phyloP scores from a whole-genome alignment of 192 early-diverging fungal genomes.

The Chytriomyces sp. region DNA sequence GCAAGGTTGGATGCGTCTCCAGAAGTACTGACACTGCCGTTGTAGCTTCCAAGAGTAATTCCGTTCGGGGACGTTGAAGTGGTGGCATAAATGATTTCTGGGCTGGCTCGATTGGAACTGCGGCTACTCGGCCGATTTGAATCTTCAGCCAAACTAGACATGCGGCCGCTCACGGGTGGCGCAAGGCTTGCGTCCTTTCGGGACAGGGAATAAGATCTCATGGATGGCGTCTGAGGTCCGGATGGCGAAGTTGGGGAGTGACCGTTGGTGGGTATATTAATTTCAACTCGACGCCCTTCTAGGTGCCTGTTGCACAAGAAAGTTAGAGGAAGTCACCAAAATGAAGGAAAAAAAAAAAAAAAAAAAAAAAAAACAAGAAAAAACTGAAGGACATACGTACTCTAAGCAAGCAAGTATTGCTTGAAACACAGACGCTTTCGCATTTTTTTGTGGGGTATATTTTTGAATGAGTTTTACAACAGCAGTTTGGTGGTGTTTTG shows the following conservation, averaged over 20 bases:
- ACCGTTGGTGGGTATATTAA: background rate
- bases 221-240: background rate
- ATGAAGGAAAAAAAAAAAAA: no score
- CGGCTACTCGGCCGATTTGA: background rate
- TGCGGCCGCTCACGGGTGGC: background rate
- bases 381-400: no score
- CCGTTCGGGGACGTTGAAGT: background rate
- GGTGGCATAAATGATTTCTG: background rate
- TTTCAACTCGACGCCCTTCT: background rate
- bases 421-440: no score
- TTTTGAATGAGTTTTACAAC: no score
- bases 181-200: no score
- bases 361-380: no score
- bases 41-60: background rate
- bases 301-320: background rate
- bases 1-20: background rate
- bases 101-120: background rate
- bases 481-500: no score
- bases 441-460: no score
- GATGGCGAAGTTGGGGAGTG: background rate
- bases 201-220: background rate
- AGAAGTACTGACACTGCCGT: background rate
- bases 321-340: background rate
- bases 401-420: no score
- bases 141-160: background rate